These are phyloP conservation scores for Excoecaria cochinchinensis DNA, from an alignment of 345 rosid species.

Conservation along the genomic window DNA sequence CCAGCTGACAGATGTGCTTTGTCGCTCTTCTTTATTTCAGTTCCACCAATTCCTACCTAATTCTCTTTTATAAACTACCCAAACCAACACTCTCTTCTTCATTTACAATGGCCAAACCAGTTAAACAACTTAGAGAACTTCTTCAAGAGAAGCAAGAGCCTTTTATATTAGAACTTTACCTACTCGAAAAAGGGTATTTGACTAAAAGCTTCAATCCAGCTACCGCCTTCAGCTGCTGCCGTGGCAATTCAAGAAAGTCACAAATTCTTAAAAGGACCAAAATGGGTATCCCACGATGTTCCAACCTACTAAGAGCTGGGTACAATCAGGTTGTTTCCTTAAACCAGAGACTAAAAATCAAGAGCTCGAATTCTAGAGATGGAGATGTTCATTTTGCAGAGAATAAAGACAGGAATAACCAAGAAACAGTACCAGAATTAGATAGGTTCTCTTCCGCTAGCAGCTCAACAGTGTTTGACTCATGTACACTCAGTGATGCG, in stretches of 20 bases:
- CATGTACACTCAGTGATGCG: slow-evolving; percentile 32
- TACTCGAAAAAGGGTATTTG: slow-evolving; percentile 38
- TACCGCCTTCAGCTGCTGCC: slow-evolving; percentile 7
- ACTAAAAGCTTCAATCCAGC: slow-evolving; percentile 22
- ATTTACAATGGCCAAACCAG: slow-evolving; percentile 32
- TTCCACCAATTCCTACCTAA: background rate
- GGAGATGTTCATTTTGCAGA: slow-evolving; percentile 16
- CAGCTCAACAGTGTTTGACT: slow-evolving; percentile 34
- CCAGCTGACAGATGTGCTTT: slow-evolving; percentile 35
- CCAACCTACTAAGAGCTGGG: slow-evolving; percentile 32
- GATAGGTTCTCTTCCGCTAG: slow-evolving; percentile 34
- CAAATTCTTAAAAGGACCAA: slow-evolving; percentile 9
- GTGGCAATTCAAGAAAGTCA: slow-evolving; percentile 23
- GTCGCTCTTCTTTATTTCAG: slow-evolving; percentile 29
- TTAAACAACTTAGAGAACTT: slow-evolving; percentile 45
- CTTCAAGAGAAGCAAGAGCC: slow-evolving; percentile 66
- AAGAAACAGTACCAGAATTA: slow-evolving; percentile 23
- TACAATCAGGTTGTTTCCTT: slow-evolving; percentile 26
- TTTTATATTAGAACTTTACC: slow-evolving; percentile 43
- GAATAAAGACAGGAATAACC: slow-evolving; percentile 1
- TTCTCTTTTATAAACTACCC: background rate
- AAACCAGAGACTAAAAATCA: slow-evolving; percentile 15
- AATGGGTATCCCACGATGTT: slow-evolving; percentile 22
- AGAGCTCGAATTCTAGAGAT: slow-evolving; percentile 16
- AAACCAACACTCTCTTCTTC: slow-evolving; percentile 17